Conservation (phyloP, 441 rosid species). For the Populus tomentosa region DNA sequence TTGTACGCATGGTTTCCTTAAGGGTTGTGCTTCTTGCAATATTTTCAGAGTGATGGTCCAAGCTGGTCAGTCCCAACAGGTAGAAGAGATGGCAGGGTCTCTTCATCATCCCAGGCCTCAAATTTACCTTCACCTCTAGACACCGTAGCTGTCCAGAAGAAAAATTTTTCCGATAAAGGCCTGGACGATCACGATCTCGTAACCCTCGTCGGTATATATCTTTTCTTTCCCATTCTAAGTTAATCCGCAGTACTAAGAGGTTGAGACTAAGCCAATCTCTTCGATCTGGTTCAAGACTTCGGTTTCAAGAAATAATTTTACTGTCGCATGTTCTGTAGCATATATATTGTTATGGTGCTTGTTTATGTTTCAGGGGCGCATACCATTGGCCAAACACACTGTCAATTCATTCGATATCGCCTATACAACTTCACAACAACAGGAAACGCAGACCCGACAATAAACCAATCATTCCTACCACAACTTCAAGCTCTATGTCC, state of each 20-base stretch:
- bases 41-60: conserved; percentile 58
- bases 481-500: conserved; percentile 59
- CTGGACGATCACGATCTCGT: conserved; percentile 66
- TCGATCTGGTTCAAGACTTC: no score
- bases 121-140: conserved; percentile 62
- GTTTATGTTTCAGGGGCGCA: conserved; percentile 49
- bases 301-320: background rate
- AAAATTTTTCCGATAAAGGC: conserved; percentile 63
- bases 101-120: conserved; percentile 43
- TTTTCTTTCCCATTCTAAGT: background rate
- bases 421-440: conserved; percentile 72
- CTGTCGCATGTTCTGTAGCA: background rate
- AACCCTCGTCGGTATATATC: conserved; percentile 56
- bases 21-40: no score
- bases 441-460: conserved; percentile 65
- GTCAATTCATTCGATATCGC: conserved; percentile 62
- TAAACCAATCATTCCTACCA: conserved; percentile 42
- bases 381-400: conserved; percentile 69
- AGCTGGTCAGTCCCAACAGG: conserved; percentile 77
- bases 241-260: background rate
- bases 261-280: background rate
- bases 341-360: background rate
- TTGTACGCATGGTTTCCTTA: background rate
- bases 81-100: conserved; percentile 67
- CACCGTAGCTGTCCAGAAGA: conserved; percentile 51